These are phyloP conservation scores for Suhomyces canberraensis DNA, from an alignment of 805 yeast species.

Conservation along the genomic window DNA sequence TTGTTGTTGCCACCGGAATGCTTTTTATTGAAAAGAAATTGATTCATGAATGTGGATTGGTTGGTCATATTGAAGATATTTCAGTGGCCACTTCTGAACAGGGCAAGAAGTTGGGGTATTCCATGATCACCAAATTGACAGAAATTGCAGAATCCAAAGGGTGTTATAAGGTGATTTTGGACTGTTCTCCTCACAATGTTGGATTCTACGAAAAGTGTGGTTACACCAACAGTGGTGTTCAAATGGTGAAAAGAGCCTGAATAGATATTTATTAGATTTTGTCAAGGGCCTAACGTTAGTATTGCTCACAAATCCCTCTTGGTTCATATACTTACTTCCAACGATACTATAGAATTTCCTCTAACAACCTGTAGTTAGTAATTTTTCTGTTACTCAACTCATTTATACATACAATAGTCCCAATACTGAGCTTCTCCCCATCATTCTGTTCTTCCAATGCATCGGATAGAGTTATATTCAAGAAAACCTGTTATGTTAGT, in stretches of 20 bases:
- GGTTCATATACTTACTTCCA: conserved; percentile 49
- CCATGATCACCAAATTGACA: conserved; percentile 60
- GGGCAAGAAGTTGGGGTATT: conserved; percentile 76
- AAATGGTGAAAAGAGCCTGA: conserved; percentile 58
- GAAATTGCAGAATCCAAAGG: conserved; percentile 57
- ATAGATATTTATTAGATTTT: conserved; percentile 16
- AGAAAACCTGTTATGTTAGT: conserved; percentile 46
- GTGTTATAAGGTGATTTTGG: conserved; percentile 86
- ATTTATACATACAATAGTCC: conserved; percentile 50
- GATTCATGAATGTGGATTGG: conserved; percentile 79
- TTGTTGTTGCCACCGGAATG: conserved; percentile 81
- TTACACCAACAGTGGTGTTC: conserved; percentile 59
- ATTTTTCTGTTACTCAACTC: not conserved
- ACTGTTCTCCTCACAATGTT: conserved; percentile 80
- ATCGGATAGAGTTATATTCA: conserved; percentile 69
- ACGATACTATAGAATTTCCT: conserved; percentile 73
- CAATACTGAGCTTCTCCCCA: conserved; percentile 55
- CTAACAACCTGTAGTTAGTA: conserved; percentile 49
- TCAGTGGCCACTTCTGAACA: conserved; percentile 74
- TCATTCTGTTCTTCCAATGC: conserved; percentile 58
- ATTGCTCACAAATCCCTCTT: conserved; percentile 2
- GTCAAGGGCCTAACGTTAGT: conserved; percentile 37
- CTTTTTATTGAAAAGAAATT: conserved; percentile 75
- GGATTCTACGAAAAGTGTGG: conserved; percentile 91
- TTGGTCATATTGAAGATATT: conserved; percentile 95